Evolutionary conservation across 306 rosid genomes (phyloP).

Genomic region (Bauhinia variegata): DNA sequence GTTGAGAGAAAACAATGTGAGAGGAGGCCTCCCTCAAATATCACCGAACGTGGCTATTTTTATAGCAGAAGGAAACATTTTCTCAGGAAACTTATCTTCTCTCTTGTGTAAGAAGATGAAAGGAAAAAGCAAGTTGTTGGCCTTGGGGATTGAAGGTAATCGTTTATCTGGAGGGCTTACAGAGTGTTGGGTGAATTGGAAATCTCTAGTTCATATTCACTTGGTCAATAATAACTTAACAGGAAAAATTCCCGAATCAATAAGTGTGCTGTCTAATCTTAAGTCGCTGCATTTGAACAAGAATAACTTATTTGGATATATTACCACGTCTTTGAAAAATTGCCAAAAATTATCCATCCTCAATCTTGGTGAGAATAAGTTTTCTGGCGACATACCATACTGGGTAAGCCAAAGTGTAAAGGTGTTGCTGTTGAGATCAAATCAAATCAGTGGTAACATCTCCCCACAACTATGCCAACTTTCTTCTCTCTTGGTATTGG

Average conservation of each 20-base stretch:
- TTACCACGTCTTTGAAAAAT: conserved; percentile 7
- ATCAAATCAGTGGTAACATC: background rate
- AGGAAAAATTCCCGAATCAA: conserved; percentile 15
- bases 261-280: background rate
- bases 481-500: background rate
- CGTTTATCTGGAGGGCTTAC: conserved; percentile 23
- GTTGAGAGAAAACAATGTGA: background rate
- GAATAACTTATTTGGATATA: background rate
- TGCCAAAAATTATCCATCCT: too few relatives aligned
- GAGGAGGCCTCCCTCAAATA: conserved; percentile 15
- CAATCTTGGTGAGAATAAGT: background rate
- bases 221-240: conserved; percentile 15
- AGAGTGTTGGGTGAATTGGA: too few relatives aligned
- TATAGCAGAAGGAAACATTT: background rate
- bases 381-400: background rate
- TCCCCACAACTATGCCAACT: background rate
- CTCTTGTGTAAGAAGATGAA: background rate
- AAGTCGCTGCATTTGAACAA: background rate
- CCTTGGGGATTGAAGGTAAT: conserved; percentile 25
- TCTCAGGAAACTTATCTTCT: conserved; percentile 34
- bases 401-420: background rate
- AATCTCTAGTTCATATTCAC: background rate
- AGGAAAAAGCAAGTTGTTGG: background rate
- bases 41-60: conserved; percentile 3
- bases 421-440: background rate